phyloP scores from a whole-genome alignment of 345 rosid genomes.

The Kernera saxatilis region DNA sequence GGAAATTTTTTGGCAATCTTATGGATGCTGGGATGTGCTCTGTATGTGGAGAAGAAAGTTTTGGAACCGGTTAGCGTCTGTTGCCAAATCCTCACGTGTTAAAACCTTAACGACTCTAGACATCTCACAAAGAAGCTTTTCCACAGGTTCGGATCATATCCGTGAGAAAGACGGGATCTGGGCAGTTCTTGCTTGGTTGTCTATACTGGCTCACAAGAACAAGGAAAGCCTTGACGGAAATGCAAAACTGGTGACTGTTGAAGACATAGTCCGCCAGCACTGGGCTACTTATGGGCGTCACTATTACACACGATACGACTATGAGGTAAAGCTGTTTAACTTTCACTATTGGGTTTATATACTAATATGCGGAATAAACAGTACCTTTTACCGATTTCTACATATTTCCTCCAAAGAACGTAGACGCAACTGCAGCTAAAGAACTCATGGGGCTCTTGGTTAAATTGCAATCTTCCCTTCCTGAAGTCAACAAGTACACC shows the following conservation, averaged over 20 bases:
- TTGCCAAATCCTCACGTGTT: neutral
- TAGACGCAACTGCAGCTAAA: slow-evolving; percentile 79
- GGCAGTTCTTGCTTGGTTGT: slow-evolving; percentile 96
- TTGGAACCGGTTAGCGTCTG: slow-evolving; percentile 68
- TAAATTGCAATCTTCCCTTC: slow-evolving; percentile 62
- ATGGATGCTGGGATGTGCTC: slow-evolving; percentile 95
- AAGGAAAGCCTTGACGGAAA: slow-evolving; percentile 57
- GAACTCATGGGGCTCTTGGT: slow-evolving; percentile 75
- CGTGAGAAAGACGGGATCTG: slow-evolving; percentile 94
- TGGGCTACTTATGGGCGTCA: slow-evolving; percentile 94
- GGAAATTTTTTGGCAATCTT: slow-evolving; percentile 91
- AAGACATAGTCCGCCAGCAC: slow-evolving; percentile 85
- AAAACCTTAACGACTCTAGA: neutral
- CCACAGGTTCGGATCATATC: slow-evolving; percentile 80
- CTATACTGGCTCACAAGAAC: slow-evolving; percentile 75
- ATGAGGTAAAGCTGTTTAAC: slow-evolving; percentile 48
- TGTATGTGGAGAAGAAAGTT: slow-evolving; percentile 89
- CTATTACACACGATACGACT: slow-evolving; percentile 89
- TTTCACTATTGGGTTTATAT: neutral
- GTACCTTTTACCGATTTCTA: slow-evolving; percentile 10
- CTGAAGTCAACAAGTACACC: slow-evolving; percentile 65
- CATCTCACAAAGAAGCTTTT: neutral
- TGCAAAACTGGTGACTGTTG: slow-evolving; percentile 69
- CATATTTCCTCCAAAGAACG: slow-evolving; percentile 50
- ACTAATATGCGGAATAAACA: neutral